Evolutionary conservation across 495 filamentous ascomycete genomes (phyloP).

Genomic region (Aspergillus cavernicola): DNA sequence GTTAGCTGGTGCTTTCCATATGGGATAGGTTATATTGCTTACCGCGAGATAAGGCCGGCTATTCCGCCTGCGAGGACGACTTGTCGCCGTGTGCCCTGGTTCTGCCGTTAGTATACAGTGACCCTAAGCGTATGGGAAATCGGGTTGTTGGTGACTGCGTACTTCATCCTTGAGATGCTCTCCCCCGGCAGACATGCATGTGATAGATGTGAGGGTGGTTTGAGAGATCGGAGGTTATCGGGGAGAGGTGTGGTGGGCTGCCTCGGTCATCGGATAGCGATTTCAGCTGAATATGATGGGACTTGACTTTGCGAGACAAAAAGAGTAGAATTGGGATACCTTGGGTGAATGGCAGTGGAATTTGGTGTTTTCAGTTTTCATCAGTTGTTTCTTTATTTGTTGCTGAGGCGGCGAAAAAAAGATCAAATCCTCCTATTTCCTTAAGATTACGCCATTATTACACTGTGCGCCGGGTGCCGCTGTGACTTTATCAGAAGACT

Average conservation of each 20-base stretch:
- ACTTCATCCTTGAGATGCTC: constrained; percentile 88
- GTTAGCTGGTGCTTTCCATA: not conserved
- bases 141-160: constrained; percentile 14
- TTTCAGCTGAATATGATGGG: too few species aligned
- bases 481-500: too few species aligned
- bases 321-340: too few species aligned
- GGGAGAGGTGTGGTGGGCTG: not conserved
- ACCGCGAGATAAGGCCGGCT: constrained; percentile 86
- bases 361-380: not conserved
- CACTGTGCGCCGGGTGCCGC: too few species aligned
- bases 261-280: constrained; percentile 1
- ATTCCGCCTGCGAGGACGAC: constrained; percentile 80
- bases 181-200: constrained; percentile 71
- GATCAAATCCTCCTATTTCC: too few species aligned
- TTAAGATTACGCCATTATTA: too few species aligned
- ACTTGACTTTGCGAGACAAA: too few species aligned
- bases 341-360: too few species aligned
- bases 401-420: too few species aligned
- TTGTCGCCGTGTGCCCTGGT: constrained; percentile 74
- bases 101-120: not conserved
- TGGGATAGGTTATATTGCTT: constrained; percentile 1
- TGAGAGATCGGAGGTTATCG: constrained; percentile 4
- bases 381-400: not conserved
- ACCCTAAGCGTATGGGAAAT: not conserved
- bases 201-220: constrained; percentile 8